Evolutionary conservation across 768 basidiomycete genomes (phyloP).

Genomic region (Kwoniella dejecticola): DNA sequence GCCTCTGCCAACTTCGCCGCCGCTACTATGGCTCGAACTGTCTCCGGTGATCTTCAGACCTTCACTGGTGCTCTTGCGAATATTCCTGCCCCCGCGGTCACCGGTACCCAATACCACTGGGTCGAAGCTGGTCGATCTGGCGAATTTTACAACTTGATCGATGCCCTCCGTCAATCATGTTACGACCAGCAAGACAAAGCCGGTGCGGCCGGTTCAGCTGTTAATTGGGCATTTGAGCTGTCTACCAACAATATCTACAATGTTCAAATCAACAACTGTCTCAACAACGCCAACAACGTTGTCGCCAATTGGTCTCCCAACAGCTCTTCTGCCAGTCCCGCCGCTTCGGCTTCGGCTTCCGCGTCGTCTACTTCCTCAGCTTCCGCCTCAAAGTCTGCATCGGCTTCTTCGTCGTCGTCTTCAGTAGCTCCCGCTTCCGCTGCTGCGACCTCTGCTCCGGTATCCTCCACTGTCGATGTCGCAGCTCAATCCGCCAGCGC

Average conservation of each 20-base stretch:
- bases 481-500: slow-evolving; percentile 16
- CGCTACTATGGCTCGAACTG: slow-evolving; percentile 12
- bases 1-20: slow-evolving; percentile 24
- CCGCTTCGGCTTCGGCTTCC: not conserved
- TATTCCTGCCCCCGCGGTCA: slow-evolving; percentile 33
- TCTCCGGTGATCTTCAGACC: slow-evolving; percentile 27
- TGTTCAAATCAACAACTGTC: slow-evolving; percentile 11
- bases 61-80: slow-evolving; percentile 37
- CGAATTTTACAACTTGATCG: slow-evolving; percentile 17
- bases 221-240: slow-evolving; percentile 21
- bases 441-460: not conserved
- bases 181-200: slow-evolving; percentile 10
- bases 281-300: slow-evolving; percentile 13
- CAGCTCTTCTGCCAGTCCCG: not conserved
- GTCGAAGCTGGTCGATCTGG: slow-evolving; percentile 6
- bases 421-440: slow-evolving; percentile 3
- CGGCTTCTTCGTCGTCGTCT: not conserved
- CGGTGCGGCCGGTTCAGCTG: slow-evolving; percentile 12
- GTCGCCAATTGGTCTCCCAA: slow-evolving; percentile 14
- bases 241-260: slow-evolving; percentile 18
- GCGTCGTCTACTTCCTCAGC: slow-evolving; percentile 9
- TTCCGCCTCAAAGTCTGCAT: slow-evolving; percentile 3
- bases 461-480: not conserved
- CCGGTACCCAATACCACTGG: slow-evolving; percentile 23
- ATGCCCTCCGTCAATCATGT: slow-evolving; percentile 11